These are phyloP conservation scores for Wallemia ichthyophaga DNA, from an alignment of 1,284 basidiomycete species.

Conservation along the genomic window DNA sequence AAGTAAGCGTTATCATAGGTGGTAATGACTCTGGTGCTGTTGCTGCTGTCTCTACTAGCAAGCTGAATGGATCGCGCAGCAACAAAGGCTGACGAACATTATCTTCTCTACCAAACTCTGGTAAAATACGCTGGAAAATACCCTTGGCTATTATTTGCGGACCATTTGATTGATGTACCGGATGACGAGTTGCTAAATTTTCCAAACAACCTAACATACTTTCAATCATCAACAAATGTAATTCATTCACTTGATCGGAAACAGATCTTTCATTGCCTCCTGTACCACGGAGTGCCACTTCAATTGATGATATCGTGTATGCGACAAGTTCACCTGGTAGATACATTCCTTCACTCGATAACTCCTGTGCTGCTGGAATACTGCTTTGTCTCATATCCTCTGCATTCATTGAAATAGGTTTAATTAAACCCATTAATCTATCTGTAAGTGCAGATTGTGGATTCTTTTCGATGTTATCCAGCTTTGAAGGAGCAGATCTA, in stretches of 20 bases:
- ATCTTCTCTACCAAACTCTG: conserved; percentile 54
- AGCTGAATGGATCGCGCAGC: conserved; percentile 53
- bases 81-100: conserved; percentile 48
- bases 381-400: conserved; percentile 6
- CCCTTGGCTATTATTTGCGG: conserved; percentile 42
- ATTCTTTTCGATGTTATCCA: not conserved
- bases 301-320: conserved; percentile 55
- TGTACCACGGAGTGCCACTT: conserved; percentile 44
- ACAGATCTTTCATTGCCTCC: conserved; percentile 22
- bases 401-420: conserved; percentile 6
- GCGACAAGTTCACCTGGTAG: conserved; percentile 68
- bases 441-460: conserved; percentile 6
- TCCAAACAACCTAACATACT: conserved; percentile 37
- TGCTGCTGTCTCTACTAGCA: conserved; percentile 60
- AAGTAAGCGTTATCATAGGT: conserved; percentile 51
- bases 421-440: conserved; percentile 6
- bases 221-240: conserved; percentile 42
- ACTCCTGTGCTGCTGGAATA: conserved; percentile 6
- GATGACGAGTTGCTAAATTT: conserved; percentile 33
- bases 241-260: conserved; percentile 43
- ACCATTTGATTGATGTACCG: conserved; percentile 33
- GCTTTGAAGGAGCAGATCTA: conserved; percentile 3
- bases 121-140: conserved; percentile 54
- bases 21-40: conserved; percentile 61
- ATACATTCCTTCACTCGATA: conserved; percentile 24